Percentiles rank a stretch among this genome's conserved stretches.
Evolutionary conservation across 352 stramenopile genomes (phyloP).

Genomic region (Globisporangium radiosum): DNA sequence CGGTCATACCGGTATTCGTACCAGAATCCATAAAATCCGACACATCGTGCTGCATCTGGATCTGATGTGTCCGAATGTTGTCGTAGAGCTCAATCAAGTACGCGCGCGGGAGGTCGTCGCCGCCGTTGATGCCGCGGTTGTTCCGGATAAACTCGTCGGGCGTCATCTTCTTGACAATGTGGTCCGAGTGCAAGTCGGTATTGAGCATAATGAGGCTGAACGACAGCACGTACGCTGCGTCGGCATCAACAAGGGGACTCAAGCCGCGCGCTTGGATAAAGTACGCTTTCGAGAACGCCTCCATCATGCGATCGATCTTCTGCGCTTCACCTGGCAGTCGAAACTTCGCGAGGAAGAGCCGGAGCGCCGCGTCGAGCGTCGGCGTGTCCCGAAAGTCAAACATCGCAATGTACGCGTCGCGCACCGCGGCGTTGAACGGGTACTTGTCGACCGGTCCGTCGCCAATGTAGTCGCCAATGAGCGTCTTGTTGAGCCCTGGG

Average conservation of each 20-base stretch:
- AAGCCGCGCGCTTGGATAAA: constrained; percentile 69
- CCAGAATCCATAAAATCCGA: constrained; percentile 68
- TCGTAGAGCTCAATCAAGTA: constrained; percentile 76
- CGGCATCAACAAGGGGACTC: constrained; percentile 65
- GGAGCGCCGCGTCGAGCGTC: constrained; percentile 88
- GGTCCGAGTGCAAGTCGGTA: constrained; percentile 96
- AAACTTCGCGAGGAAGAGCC: constrained; percentile 93
- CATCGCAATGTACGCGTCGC: constrained; percentile 85
- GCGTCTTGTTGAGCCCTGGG: constrained; percentile 88
- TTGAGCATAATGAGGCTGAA: constrained; percentile 99
- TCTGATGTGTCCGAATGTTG: constrained; percentile 78
- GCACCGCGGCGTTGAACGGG: constrained; percentile 90
- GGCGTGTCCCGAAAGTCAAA: constrained; percentile 91
- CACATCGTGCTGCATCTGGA: constrained; percentile 87
- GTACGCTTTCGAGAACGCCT: constrained; percentile 92
- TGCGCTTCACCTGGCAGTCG: constrained; percentile 97
- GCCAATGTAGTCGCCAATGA: constrained; percentile 95
- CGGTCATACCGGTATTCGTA: constrained; percentile 21
- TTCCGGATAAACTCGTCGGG: constrained; percentile 85
- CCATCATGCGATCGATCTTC: constrained; percentile 98
- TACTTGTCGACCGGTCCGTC: constrained; percentile 94
- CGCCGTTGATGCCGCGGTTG: constrained; percentile 82
- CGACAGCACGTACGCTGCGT: constrained; percentile 94
- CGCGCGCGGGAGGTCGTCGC: constrained; percentile 60
- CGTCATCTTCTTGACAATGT: constrained; percentile 87